phyloP scores from a whole-genome alignment of 768 basidiomycete species.

The Kwoniella sp. region DNA sequence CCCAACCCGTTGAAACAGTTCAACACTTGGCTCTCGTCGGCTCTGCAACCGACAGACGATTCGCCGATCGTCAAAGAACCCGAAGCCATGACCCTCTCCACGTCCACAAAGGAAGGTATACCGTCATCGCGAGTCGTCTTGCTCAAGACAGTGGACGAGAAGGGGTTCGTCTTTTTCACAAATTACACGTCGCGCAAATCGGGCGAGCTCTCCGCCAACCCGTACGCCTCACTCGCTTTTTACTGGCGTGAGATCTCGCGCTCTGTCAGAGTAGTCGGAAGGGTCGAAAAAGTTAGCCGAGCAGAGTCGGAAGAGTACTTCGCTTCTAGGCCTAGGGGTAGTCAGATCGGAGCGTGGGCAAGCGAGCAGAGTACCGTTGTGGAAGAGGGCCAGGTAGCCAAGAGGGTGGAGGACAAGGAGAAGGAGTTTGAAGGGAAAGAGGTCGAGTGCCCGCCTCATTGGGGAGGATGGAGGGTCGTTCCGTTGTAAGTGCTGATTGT shows the following conservation, averaged over 20 bases:
- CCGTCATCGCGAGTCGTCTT: slow-evolving; percentile 89
- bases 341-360: slow-evolving; percentile 88
- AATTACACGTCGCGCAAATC: slow-evolving; percentile 96
- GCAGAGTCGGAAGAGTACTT: slow-evolving; percentile 84
- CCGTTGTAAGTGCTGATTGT: slow-evolving; percentile 66
- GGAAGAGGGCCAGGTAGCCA: slow-evolving; percentile 68
- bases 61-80: slow-evolving; percentile 68
- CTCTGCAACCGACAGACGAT: slow-evolving; percentile 54
- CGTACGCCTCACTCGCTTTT: slow-evolving; percentile 78
- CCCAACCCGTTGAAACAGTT: slow-evolving; percentile 82
- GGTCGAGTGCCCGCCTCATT: slow-evolving; percentile 81
- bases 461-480: slow-evolving; percentile 96
- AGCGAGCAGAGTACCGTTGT: slow-evolving; percentile 84
- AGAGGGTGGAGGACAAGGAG: slow-evolving; percentile 65
- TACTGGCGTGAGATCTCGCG: slow-evolving; percentile 87
- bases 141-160: slow-evolving; percentile 79
- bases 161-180: slow-evolving; percentile 93
- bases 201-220: slow-evolving; percentile 72
- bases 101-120: slow-evolving; percentile 62
- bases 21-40: slow-evolving; percentile 73
- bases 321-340: slow-evolving; percentile 75
- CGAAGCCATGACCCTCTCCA: slow-evolving; percentile 81
- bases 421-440: slow-evolving; percentile 64
- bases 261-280: slow-evolving; percentile 80
- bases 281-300: slow-evolving; percentile 72